Base-by-base conservation (phyloP, 2,329 filamentous ascomycete species). In the Macrophomina tecta region DNA sequence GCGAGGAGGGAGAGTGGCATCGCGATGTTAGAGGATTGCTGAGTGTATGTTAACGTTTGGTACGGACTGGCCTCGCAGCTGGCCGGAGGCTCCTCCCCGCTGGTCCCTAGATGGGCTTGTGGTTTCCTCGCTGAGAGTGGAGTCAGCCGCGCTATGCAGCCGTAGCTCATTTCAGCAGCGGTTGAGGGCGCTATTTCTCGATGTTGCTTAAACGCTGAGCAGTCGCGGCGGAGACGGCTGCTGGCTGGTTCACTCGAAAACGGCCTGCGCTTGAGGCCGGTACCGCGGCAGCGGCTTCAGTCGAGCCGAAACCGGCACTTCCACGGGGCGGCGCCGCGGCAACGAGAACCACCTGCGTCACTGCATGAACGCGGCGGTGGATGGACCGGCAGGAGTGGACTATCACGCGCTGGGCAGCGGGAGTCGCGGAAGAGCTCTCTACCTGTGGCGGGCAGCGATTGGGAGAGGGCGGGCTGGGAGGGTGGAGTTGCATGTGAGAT, bases 331-430 rank as follows among this genome's bases (percentile, higher is more conserved):
- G 56, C 56, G 30, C 56, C 23, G 40, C 58, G 58, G 58, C 45
- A 61, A 61, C 56, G 16, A 34, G 58, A 49, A 45, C 58, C 58
- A 62, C 58, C 12, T 18, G 42, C 58, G 58, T 62, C 58, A 62
- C 58, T 16, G 42, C 42, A 45, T 45, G 42, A 45, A 45, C 11
- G 12, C 38, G 58, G 36, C 30, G 8, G 16, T 45, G 14, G 58
- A 28, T 40, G n/a, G 58, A 30, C 58, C 58, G 42, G 45, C 58
- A 62, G 42, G 30, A 38, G 40, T 18, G 16, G 34, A 18, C 8
- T 9, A 36, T 28, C 49, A 53, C 49, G 14, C 11, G 18, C 48
- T 30, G 23, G 23, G 51, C 16, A 3, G 38, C 52, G 52, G 34
- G 16, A 9, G 52, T 14, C 5, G 52, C 34, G 52, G 32, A 40